Evolutionary conservation across 331 rosid genomes (phyloP), one percentile per base, ranked within the genome.

Genomic region (Saraca asoca): DNA sequence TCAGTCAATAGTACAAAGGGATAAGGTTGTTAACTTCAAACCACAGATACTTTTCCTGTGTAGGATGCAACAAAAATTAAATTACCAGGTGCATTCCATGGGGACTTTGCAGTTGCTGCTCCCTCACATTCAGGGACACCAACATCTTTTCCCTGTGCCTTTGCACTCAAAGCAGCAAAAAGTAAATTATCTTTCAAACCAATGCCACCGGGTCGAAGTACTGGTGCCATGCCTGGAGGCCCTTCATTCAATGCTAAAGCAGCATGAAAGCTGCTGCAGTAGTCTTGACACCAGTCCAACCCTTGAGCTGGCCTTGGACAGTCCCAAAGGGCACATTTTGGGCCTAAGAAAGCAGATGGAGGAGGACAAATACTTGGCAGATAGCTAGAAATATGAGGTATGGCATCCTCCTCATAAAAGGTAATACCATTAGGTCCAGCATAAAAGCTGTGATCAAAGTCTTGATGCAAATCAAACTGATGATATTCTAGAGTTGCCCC

Each of bases 61-160:
- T 44, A 57, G 59, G 44, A 46, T 18, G 31, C 31, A 24, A 37
- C 24, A 46, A 62, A 60, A 17, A 64, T 55, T 20, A 78, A 65
- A 82, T 71, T 84, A 93, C 98, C 98, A 46, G 96, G 91, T 12
- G 99, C 99, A 70, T 94, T 94, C 99, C 99, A 94, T 48, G 99
- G 99, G 83, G 99, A 94, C 81, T 94, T 94, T n/a, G 99, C 88
- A 52, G 99, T 94, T 68, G 99, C 99, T 10, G 99, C 99, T 77
- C 99, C 99, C 85, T 94, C 99, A 46, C 99, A 94, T 70, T 90
- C 99, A 17, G 99, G 99, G 72, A 94, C 85, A 64, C 99, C 99
- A 29, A 94, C 99, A 73, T 86, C 96, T 80, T 90, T 94, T 69
- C 96, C 97, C 68, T 81, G 96, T 61, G 92, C 90, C 86, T 81